These are phyloP conservation scores for Lactarius sp. DNA, from an alignment of 768 basidiomycete species.

Conservation along the genomic window DNA sequence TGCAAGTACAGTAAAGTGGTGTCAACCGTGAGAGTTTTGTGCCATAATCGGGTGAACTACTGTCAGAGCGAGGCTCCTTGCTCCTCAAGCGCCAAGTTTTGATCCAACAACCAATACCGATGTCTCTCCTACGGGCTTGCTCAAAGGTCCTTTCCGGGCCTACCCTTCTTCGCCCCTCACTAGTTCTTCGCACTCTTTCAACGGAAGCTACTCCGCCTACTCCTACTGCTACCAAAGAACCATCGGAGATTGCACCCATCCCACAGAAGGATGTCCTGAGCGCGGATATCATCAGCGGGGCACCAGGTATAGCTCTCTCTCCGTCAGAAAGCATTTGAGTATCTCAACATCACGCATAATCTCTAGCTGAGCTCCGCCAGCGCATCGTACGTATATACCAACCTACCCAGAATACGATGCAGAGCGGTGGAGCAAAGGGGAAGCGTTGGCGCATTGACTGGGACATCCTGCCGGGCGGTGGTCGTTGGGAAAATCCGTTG, in stretches of 20 bases:
- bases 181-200: conserved; percentile 24
- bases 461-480: conserved; percentile 83
- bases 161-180: conserved; percentile 22
- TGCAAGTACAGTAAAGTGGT: not conserved
- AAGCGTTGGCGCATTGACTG: conserved; percentile 93
- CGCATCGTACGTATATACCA: conserved; percentile 90
- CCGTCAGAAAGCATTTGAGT: not conserved
- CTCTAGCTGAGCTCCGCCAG: conserved; percentile 72
- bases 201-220: conserved; percentile 28
- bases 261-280: conserved; percentile 55
- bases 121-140: conserved; percentile 53
- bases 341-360: conserved; percentile 1
- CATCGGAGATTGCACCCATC: conserved; percentile 41
- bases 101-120: not conserved
- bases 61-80: not conserved
- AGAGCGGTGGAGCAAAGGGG: conserved; percentile 82
- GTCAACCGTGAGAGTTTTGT: conserved; percentile 5
- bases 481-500: conserved; percentile 95
- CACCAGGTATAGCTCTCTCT: conserved; percentile 55
- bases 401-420: conserved; percentile 91
- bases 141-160: conserved; percentile 29
- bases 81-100: too few species aligned
- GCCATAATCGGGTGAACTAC: not conserved
- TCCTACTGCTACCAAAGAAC: conserved; percentile 31
- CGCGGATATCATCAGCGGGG: conserved; percentile 82